Conservation (phyloP, 306 rosid genomes). For the Lotus japonicus region DNA sequence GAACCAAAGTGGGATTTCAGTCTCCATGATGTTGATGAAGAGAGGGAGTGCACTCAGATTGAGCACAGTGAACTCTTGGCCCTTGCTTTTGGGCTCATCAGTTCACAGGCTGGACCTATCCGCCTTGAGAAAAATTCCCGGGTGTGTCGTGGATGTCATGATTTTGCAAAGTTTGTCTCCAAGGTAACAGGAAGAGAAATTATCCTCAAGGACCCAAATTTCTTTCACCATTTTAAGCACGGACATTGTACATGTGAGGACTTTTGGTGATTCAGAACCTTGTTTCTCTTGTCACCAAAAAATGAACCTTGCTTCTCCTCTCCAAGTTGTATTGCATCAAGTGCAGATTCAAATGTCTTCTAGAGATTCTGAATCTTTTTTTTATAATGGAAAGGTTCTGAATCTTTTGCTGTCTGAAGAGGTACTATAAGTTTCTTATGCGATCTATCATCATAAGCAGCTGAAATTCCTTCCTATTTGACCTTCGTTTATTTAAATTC, state of each 20-base stretch:
- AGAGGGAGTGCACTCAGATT: constrained; percentile 53
- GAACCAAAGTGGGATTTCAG: constrained; percentile 35
- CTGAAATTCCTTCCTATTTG: too few species aligned
- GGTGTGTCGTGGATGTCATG: constrained; percentile 52
- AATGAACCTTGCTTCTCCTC: not conserved
- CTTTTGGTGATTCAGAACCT: constrained; percentile 30
- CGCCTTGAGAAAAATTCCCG: constrained; percentile 51
- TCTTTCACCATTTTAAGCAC: constrained; percentile 57
- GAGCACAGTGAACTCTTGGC: constrained; percentile 72
- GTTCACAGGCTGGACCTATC: constrained; percentile 39
- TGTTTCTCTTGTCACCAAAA: not conserved
- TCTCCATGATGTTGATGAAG: constrained; percentile 63
- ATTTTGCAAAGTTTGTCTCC: constrained; percentile 47
- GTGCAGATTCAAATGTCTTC: too few species aligned
- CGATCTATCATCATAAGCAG: too few species aligned
- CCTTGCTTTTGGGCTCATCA: constrained; percentile 58
- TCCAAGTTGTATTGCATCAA: too few species aligned
- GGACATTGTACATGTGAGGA: constrained; percentile 60
- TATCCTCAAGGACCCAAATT: constrained; percentile 54
- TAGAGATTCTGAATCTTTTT: too few species aligned
- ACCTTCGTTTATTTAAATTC: too few species aligned
- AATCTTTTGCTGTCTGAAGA: too few species aligned
- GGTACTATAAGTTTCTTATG: too few species aligned
- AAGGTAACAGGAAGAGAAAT: constrained; percentile 43
- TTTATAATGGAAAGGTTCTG: too few species aligned